A percentile compares a stretch with the other conserved stretches of the same genome.
Evolutionary conservation across 2,329 filamentous ascomycete genomes (phyloP).

Genomic region (Sordariomycetes sp.): DNA sequence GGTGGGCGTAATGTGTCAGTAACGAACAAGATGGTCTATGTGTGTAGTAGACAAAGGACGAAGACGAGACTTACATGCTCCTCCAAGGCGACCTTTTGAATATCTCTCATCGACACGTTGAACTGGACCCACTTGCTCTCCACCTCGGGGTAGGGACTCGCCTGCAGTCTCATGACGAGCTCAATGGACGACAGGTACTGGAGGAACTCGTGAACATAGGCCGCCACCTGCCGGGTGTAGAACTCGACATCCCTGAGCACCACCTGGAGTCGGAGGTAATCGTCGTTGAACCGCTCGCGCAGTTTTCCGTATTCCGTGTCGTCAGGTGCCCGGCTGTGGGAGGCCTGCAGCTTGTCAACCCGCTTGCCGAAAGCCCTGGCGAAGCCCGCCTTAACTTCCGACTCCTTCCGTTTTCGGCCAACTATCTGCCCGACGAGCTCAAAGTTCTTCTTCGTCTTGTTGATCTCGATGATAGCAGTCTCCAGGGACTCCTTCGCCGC

Average conservation of each 20-base stretch:
- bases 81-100: constrained; percentile 69
- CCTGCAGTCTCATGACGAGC: constrained; percentile 59
- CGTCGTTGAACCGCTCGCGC: constrained; percentile 79
- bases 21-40: neutral
- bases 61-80: constrained; percentile 54
- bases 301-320: constrained; percentile 71
- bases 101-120: constrained; percentile 74
- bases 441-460: constrained; percentile 89
- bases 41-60: neutral
- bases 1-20: neutral
- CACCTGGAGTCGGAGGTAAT: constrained; percentile 84
- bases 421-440: constrained; percentile 87
- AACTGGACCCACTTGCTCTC: constrained; percentile 93
- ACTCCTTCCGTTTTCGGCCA: constrained; percentile 73
- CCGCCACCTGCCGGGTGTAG: constrained; percentile 70
- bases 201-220: constrained; percentile 70
- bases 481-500: constrained; percentile 39
- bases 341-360: constrained; percentile 64
- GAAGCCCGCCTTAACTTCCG: constrained; percentile 71
- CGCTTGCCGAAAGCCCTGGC: constrained; percentile 84
- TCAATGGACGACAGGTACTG: constrained; percentile 74
- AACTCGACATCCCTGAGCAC: constrained; percentile 89
- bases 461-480: constrained; percentile 70
- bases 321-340: constrained; percentile 48
- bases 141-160: constrained; percentile 65